Base-by-base conservation (phyloP, 1,139 yeast species). In the Hyphopichia khmerensis region DNA sequence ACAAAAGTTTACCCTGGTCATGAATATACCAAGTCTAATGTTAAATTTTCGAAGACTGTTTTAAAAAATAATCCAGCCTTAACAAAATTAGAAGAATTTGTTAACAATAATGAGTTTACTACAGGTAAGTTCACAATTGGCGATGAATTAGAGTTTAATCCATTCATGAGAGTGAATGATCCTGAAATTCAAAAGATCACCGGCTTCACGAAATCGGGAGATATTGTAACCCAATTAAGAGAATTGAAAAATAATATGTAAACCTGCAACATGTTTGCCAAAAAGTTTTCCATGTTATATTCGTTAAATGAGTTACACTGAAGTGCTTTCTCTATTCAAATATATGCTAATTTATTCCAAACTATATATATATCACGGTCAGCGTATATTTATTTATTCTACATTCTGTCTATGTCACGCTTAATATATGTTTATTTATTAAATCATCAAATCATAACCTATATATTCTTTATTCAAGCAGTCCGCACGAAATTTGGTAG, bases 1-100 rank as follows among this genome's bases (percentile, higher is more conserved):
- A 87, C 96, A 0, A 62, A 68, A 31, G 93, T 91, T 3, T 87
- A 82, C 57, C 95, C 97, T 0, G 99, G 99, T 2, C 99, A 93
- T 63, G 99, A 93, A 65, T 93, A 93, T 66, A 95, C 99, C 13
- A 77, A 75, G 50, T 74, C 88, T 31, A 93, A 95, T 60, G 82
- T 87, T 36, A 78, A 75, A 52, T 93, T 93, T 60, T 87, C 95
- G 9, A 71, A 75, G 46, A 77, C 82, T 1, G 79, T 93, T 1
- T 66, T 90, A 56, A 57, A 69, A 19, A 67, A 72, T 43, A 69
- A 71, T 10, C 9, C 34, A 6, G 85, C 87, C 0, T 69, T 93
- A 36, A 64, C 66, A 33, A 64, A 66, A 24, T 73, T 93, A 51
- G 82, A 73, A 35, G 53, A 67, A 16, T 87, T 66, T 53, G 71